A percentile compares a stretch with the other conserved stretches of the same genome.
Conservation (phyloP, 768 basidiomycete genomes). For the Gymnopilus dilepis region DNA sequence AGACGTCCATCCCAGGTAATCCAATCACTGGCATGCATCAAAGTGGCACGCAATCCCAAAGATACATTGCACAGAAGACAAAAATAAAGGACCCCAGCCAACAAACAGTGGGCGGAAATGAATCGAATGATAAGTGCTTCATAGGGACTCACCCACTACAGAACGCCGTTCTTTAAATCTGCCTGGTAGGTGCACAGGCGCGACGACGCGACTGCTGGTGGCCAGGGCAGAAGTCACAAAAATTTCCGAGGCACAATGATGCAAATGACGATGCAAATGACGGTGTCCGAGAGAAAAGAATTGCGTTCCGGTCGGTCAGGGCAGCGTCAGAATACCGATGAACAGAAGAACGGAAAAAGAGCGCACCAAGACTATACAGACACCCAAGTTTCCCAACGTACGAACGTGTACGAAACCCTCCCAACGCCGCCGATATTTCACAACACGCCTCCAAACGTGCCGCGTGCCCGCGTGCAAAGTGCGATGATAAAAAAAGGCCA, state of each 20-base stretch:
- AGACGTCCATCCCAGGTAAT: background rate
- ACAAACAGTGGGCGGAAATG: constrained; percentile 1
- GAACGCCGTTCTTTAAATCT: background rate
- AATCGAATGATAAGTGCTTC: background rate
- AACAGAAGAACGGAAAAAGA: background rate
- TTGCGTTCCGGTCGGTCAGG: constrained; percentile 1
- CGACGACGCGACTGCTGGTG: background rate
- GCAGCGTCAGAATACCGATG: background rate
- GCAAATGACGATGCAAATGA: background rate
- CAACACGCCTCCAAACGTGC: background rate
- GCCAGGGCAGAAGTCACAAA: background rate
- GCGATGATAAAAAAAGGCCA: constrained; percentile 9
- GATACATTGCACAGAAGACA: background rate
- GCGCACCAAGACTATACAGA: background rate
- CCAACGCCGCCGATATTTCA: background rate
- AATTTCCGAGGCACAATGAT: background rate
- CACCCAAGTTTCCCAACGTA: background rate
- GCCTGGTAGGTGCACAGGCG: background rate
- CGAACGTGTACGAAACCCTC: background rate
- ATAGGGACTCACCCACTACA: constrained; percentile 1
- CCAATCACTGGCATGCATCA: constrained; percentile 1
- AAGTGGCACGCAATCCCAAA: constrained; percentile 1
- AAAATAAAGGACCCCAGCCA: background rate
- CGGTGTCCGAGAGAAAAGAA: background rate
- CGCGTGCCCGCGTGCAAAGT: background rate